These are phyloP conservation scores for Podila verticillata DNA, from an alignment of 192 early-diverging fungal genomes.

Conservation along the genomic window DNA sequence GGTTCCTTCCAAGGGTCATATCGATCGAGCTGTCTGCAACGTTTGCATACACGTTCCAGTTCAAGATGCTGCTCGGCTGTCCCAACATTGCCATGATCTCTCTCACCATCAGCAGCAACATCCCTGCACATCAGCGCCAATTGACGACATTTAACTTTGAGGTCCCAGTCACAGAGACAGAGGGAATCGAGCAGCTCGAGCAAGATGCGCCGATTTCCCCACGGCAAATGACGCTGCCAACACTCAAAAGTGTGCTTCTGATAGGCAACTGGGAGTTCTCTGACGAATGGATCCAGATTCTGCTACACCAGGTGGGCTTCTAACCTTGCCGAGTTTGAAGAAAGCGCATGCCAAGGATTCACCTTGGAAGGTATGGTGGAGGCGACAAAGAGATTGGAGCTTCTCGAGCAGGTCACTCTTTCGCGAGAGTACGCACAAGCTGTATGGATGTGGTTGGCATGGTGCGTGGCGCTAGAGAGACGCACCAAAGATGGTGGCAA, in stretches of 20 bases:
- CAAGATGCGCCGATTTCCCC: background rate
- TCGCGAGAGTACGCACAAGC: background rate
- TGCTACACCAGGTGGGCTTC: background rate
- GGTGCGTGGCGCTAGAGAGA: background rate
- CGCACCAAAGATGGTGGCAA: background rate
- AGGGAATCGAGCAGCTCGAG: background rate
- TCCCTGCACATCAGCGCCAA: background rate
- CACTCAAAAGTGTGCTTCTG: background rate
- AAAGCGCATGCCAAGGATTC: background rate
- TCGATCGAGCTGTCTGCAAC: background rate
- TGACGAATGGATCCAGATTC: background rate
- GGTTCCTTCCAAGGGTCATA: background rate
- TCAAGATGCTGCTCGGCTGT: background rate
- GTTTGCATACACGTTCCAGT: slow-evolving; percentile 13
- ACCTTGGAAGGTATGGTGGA: background rate
- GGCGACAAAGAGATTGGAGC: background rate
- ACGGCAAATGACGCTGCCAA: background rate
- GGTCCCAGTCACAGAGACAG: background rate
- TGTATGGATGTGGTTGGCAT: background rate
- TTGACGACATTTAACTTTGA: background rate
- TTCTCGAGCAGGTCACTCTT: background rate
- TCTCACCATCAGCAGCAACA: background rate
- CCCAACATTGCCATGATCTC: background rate
- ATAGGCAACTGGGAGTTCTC: background rate
- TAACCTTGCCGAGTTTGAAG: background rate